Evolutionary conservation across 192 early-diverging fungal species (phyloP).

Genomic region (Linderina pennispora): DNA sequence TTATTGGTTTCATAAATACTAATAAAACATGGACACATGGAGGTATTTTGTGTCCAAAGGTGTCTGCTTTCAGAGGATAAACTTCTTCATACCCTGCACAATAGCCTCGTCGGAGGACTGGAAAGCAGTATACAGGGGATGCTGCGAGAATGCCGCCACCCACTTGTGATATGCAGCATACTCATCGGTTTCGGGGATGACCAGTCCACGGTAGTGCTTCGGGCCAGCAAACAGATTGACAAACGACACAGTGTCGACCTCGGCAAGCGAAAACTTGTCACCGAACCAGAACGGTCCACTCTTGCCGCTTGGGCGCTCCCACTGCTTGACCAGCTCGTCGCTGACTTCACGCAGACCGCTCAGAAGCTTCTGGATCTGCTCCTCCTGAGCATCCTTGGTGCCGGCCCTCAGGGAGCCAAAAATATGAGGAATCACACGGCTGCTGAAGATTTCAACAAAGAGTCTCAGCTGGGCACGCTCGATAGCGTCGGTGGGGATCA

Average conservation of each 20-base stretch:
- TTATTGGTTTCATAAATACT: too few relatives aligned
- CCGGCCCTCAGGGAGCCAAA: slow-evolving; percentile 5
- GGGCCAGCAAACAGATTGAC: background rate
- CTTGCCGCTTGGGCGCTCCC: slow-evolving; percentile 7
- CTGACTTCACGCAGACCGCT: slow-evolving; percentile 5
- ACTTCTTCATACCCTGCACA: background rate
- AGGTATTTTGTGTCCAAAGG: too few relatives aligned
- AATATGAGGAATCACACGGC: slow-evolving; percentile 11
- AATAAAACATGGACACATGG: too few relatives aligned
- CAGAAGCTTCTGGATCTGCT: slow-evolving; percentile 5
- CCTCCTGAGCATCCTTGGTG: slow-evolving; percentile 14
- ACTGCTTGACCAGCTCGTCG: slow-evolving; percentile 23
- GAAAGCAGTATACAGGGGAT: background rate
- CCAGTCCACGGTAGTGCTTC: background rate
- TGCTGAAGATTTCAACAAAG: slow-evolving; percentile 23
- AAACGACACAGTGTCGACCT: slow-evolving; percentile 1
- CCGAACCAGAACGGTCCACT: slow-evolving; percentile 1
- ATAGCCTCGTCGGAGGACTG: background rate
- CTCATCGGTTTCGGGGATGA: slow-evolving; percentile 3
- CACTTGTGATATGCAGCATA: slow-evolving; percentile 2
- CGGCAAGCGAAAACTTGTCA: slow-evolving; percentile 4
- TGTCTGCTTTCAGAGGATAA: background rate
- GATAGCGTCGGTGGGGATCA: slow-evolving; percentile 9
- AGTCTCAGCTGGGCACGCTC: slow-evolving; percentile 40
- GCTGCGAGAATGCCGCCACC: background rate